Base-by-base conservation (phyloP, 371 early-diverging fungal genomes). In the Syncephalastrum sp. region DNA sequence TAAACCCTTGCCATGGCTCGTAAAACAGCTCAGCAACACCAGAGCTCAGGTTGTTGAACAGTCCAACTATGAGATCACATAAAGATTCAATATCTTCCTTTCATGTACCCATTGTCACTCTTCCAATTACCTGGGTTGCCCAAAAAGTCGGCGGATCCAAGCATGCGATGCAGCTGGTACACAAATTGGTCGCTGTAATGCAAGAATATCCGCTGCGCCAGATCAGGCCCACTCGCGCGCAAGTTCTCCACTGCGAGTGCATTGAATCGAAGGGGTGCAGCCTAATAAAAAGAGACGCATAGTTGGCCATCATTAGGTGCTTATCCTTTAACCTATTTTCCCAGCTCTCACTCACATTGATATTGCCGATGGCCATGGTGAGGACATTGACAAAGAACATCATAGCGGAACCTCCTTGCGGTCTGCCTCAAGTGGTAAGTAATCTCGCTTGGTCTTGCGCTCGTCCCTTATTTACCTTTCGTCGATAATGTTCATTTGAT, bases 1-100 rank as follows among this genome's bases (percentile, higher is more conserved):
- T 89, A 51, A 98, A 88, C 1, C 99, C 99, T 77, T 96, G 94
- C 79, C 92, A 91, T 0, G 99, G 98, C 61, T 99, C 98, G 73
- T 98, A 98, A 72, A 98, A 99, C 49, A 98, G 83, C 65, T 97
- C 98, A 0, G 85, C 83, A 0, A 98, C 96, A 6, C 99, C 99
- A 1, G 95, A 94, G 57, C 92, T 90, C 44, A 99, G 77, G 57
- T 86, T 97, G 72, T 84, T 96, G 69, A 98, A 98, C 24, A 99
- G 72, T 0, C 98, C 98, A 0, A 98, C 96, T 62, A 53, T 41
- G 7, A 2, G 16, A 45, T 14, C 17, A 17, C 7, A 41, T 53
- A 4, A 42, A 24, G 19, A 42, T 23, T 23, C 10, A 29, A 45
- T 15, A 25, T 15, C 23, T 21, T 13, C 19, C 5, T 0, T 23